Evolutionary conservation across 148 eudicot species (phyloP).

Genomic region (Chenopodium album): DNA sequence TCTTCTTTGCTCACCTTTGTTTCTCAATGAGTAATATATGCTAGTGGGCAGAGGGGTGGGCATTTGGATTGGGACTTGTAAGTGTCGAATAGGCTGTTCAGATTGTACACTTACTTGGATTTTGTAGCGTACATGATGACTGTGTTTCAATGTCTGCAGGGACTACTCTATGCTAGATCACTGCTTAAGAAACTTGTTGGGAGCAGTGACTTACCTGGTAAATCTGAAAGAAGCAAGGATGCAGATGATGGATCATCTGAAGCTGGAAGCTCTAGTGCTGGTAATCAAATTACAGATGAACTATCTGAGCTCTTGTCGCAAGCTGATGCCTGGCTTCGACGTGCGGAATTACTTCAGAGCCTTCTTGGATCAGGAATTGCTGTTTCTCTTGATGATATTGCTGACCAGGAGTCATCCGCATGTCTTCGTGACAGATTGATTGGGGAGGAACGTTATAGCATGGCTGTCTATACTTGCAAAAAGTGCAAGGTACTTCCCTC

Average conservation of each 20-base stretch:
- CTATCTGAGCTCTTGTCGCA: slow-evolving; percentile 67
- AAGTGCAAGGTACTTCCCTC: slow-evolving; percentile 74
- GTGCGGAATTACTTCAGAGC: slow-evolving; percentile 94
- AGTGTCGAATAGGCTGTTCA: background rate
- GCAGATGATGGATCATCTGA: slow-evolving; percentile 86
- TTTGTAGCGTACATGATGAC: background rate
- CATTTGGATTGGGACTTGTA: background rate
- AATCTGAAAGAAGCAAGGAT: slow-evolving; percentile 66
- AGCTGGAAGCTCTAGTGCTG: slow-evolving; percentile 82
- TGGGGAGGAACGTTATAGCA: slow-evolving; percentile 82
- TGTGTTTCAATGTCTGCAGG: slow-evolving; percentile 44
- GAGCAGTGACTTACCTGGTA: slow-evolving; percentile 57
- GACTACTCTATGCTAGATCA: slow-evolving; percentile 72
- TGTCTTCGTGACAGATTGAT: slow-evolving; percentile 89
- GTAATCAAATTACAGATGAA: slow-evolving; percentile 73
- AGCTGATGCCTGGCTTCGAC: slow-evolving; percentile 85
- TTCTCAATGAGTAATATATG: background rate
- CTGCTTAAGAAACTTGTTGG: slow-evolving; percentile 75
- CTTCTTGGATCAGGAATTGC: slow-evolving; percentile 93
- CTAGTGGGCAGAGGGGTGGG: background rate
- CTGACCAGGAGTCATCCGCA: slow-evolving; percentile 83
- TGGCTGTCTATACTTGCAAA: slow-evolving; percentile 98
- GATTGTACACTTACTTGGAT: background rate
- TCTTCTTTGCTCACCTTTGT: background rate
- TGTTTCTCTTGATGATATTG: slow-evolving; percentile 97